phyloP scores from a whole-genome alignment of 2,329 filamentous ascomycete genomes.

The Amesomyces nigricolor region DNA sequence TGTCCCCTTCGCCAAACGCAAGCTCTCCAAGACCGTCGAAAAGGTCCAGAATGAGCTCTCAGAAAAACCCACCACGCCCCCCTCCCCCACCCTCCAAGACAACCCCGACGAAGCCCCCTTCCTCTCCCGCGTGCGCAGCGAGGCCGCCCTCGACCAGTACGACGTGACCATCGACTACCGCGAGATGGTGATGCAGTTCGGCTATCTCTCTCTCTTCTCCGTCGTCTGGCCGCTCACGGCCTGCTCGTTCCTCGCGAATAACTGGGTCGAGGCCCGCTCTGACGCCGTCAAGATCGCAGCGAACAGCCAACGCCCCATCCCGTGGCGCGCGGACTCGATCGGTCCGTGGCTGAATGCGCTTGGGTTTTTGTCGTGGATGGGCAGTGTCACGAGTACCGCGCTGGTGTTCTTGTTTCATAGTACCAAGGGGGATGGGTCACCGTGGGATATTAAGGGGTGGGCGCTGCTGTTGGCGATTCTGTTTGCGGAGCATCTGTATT shows the following conservation, averaged over 20 bases:
- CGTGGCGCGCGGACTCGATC: constrained; percentile 87
- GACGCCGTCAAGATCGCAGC: constrained; percentile 93
- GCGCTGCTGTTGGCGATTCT: constrained; percentile 76
- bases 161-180: constrained; percentile 86
- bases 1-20: constrained; percentile 78
- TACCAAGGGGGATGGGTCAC: constrained; percentile 55
- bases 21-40: constrained; percentile 72
- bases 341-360: constrained; percentile 86
- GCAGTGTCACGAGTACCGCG: constrained; percentile 79
- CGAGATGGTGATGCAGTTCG: constrained; percentile 85
- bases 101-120: constrained; percentile 73
- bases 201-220: constrained; percentile 86
- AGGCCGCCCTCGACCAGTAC: constrained; percentile 77
- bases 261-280: constrained; percentile 90
- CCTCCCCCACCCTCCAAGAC: constrained; percentile 52
- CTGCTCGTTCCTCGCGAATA: constrained; percentile 84
- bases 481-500: constrained; percentile 82
- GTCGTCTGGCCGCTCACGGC: constrained; percentile 93
- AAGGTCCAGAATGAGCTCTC: constrained; percentile 58
- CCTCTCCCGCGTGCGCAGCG: constrained; percentile 71
- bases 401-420: constrained; percentile 85
- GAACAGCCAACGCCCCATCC: constrained; percentile 82
- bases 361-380: constrained; percentile 88
- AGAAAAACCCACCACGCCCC: constrained; percentile 43
- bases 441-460: constrained; percentile 69